Conservation (phyloP, 2,329 filamentous ascomycete genomes). For the Sclerotinia trifoliorum region DNA sequence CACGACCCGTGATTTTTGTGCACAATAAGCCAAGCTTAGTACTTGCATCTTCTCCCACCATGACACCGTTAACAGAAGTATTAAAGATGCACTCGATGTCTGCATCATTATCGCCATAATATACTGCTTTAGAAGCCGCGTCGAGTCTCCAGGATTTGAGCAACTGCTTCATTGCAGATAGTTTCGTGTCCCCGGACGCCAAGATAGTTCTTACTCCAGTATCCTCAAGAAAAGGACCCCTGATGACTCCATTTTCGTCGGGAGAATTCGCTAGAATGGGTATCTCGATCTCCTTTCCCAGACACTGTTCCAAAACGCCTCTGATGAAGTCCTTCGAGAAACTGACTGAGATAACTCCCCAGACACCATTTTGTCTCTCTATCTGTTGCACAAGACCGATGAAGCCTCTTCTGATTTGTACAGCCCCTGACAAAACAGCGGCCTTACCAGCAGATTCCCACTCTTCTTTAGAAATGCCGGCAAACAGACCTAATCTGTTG, state of each 20-base stretch:
- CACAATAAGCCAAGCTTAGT: conserved; percentile 27
- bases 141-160: conserved; percentile 21
- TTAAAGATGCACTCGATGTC: conserved; percentile 38
- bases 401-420: conserved; percentile 31
- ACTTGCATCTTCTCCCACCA: conserved; percentile 29
- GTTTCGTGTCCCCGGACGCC: conserved; percentile 34
- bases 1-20: too few species aligned
- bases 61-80: conserved; percentile 30
- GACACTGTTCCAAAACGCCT: conserved; percentile 28
- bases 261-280: conserved; percentile 30
- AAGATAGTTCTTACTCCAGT: conserved; percentile 22
- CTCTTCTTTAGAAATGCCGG: conserved; percentile 25
- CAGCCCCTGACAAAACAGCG: conserved; percentile 25
- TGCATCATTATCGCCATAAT: conserved; percentile 38
- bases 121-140: conserved; percentile 26
- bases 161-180: conserved; percentile 29
- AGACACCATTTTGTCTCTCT: conserved; percentile 18
- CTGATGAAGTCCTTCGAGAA: conserved; percentile 33
- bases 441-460: conserved; percentile 28
- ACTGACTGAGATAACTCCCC: conserved; percentile 36
- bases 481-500: conserved; percentile 33
- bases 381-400: conserved; percentile 26
- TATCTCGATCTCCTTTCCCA: conserved; percentile 6
- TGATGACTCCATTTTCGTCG: conserved; percentile 29
- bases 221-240: conserved; percentile 12